Base-by-base conservation (phyloP, 169 alveolate genomes). In the Eimeria praecox region DNA sequence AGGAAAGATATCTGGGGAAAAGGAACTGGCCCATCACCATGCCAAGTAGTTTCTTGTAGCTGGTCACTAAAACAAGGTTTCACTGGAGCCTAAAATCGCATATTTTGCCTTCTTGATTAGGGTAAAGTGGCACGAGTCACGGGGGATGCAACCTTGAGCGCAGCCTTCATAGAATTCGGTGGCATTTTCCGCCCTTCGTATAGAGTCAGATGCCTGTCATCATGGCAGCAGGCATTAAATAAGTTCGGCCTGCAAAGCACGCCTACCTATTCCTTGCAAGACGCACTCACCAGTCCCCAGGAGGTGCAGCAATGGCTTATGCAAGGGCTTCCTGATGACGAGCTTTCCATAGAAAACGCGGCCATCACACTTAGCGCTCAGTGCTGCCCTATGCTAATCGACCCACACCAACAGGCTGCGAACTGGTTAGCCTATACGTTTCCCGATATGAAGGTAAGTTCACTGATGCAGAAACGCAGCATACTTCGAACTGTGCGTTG, bases 301-400 rank as follows among this genome's bases (percentile, higher is more conserved):
- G 98, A 98, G 95, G 98, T 98, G 64, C 98, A 99, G 92, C 98
- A 97, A 78, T 99, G 99, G 99, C 98, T 98, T 82, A 96, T 97
- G 64, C 98, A 97, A 94, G 96, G 96, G 80, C 97, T 97, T 44
- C 98, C 98, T 42, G 96, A 97, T 80, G 98, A 98, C 95, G 89
- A 94, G 73, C 95, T 97, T 77, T 97, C 98, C 30, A 96, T 97
- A 38, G 98, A 97, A 77, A 97, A 97, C 83, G 98, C 98, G 83
- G 91, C 97, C 95, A 97, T 97, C 95, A 96, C 96, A 80, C 97
- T 96, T 96, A 96, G 97, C 30, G 83, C 97, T 52, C 92, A 97
- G 88, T 71, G 92, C 64, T 97, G 98, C 96, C 98, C 98, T 22
- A 88, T 97, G 96, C 97, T 97, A 85, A 97, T 97, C 35, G 98